Evolutionary conservation across 164 flowering plant genomes (phyloP).

Genomic region (Buxus sempervirens): DNA sequence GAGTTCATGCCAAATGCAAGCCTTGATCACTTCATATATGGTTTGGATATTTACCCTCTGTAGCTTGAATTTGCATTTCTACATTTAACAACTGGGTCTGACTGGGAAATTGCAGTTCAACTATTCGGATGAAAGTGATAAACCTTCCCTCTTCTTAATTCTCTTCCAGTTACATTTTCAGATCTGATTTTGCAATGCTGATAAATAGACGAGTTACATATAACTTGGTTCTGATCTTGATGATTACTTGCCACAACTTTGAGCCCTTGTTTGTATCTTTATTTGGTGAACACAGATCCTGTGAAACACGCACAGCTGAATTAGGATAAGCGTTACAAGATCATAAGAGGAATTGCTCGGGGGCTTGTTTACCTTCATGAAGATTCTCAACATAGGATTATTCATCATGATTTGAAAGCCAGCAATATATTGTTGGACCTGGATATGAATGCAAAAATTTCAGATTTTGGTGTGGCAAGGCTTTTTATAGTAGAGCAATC

Average conservation of each 20-base stretch:
- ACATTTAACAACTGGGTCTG: not conserved
- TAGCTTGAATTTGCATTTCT: too few species aligned
- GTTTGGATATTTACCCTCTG: conserved; percentile 2
- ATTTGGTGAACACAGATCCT: conserved; percentile 19
- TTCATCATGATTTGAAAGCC: conserved; percentile 40
- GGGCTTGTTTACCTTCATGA: conserved; percentile 34
- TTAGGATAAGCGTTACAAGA: conserved; percentile 28
- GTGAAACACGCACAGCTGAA: conserved; percentile 11
- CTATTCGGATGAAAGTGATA: too few species aligned
- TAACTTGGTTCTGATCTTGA: too few species aligned
- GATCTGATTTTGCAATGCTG: too few species aligned
- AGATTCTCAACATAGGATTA: conserved; percentile 31
- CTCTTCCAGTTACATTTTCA: too few species aligned
- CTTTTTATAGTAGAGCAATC: conserved; percentile 24
- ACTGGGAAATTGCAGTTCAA: too few species aligned
- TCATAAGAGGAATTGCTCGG: conserved; percentile 31
- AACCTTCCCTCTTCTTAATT: too few species aligned
- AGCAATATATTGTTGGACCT: conserved; percentile 32
- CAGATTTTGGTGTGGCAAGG: conserved; percentile 48
- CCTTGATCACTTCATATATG: conserved; percentile 21
- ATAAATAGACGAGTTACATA: too few species aligned
- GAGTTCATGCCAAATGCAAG: conserved; percentile 16
- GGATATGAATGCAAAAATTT: conserved; percentile 34
- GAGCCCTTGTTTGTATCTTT: not conserved
- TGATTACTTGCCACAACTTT: not conserved